phyloP scores from a whole-genome alignment of 257 asterid species.

The Lycium barbarum region DNA sequence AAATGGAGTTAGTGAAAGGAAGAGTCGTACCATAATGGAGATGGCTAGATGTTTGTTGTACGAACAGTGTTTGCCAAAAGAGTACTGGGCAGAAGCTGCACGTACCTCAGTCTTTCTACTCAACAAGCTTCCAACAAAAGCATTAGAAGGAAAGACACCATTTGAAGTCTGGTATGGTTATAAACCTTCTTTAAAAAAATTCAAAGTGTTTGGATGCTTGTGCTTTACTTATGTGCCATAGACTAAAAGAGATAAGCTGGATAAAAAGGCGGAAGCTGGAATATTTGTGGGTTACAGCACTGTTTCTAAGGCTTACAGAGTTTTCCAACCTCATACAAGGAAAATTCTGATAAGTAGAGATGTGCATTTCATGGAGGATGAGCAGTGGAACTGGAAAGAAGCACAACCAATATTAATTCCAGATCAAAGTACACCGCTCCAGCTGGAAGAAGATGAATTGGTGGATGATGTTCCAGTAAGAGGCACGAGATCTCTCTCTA shows the following conservation, averaged over 20 bases:
- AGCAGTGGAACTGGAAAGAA: not conserved
- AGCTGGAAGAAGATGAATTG: not conserved
- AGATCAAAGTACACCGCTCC: not conserved
- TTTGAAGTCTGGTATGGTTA: not conserved
- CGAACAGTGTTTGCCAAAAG: not conserved
- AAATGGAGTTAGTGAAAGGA: not conserved
- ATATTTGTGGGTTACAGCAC: not conserved
- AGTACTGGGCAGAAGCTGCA: not conserved
- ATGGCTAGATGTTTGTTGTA: not conserved
- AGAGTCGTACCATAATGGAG: not conserved
- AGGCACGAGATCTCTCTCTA: not conserved
- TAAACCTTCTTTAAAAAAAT: not conserved
- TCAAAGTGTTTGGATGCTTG: not conserved
- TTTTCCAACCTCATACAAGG: not conserved
- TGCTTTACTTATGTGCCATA: not conserved
- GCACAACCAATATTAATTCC: not conserved
- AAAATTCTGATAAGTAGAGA: not conserved
- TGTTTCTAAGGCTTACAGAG: not conserved
- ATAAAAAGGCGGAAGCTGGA: not conserved
- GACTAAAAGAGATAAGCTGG: not conserved
- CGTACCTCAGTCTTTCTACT: not conserved
- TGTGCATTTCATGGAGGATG: not conserved
- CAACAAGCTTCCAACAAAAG: not conserved
- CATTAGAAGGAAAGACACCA: not conserved
- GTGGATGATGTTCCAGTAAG: not conserved